Conservation (phyloP, 2,329 filamentous ascomycete genomes). For the Tolypocladium sp. region DNA sequence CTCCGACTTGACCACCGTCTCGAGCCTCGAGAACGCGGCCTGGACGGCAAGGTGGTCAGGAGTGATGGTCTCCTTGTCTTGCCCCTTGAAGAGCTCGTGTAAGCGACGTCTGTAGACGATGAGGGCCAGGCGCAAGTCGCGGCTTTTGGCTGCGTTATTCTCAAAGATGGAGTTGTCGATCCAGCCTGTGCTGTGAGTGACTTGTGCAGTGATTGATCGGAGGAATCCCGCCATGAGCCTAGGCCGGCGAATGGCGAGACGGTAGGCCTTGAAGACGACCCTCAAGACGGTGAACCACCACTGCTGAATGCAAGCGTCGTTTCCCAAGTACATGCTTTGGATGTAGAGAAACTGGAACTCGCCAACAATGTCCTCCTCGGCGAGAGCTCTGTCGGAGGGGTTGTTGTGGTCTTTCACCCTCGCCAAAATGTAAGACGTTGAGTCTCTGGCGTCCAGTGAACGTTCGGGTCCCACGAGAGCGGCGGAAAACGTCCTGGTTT, state of each 20-base stretch:
- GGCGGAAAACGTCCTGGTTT: slow-evolving; percentile 31
- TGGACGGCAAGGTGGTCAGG: slow-evolving; percentile 33
- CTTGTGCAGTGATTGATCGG: slow-evolving; percentile 42
- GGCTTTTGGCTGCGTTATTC: slow-evolving; percentile 18
- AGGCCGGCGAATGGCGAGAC: slow-evolving; percentile 33
- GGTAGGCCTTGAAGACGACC: slow-evolving; percentile 40
- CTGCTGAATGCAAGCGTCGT: slow-evolving; percentile 50
- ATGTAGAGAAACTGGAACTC: slow-evolving; percentile 54
- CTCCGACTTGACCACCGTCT: slow-evolving; percentile 19
- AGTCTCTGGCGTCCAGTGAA: slow-evolving; percentile 36
- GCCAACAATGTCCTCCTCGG: slow-evolving; percentile 39
- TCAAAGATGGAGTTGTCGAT: slow-evolving; percentile 37
- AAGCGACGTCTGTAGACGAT: slow-evolving; percentile 46
- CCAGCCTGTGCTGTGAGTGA: slow-evolving; percentile 41
- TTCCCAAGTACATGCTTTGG: slow-evolving; percentile 47
- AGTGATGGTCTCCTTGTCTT: slow-evolving; percentile 20
- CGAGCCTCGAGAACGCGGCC: slow-evolving; percentile 32
- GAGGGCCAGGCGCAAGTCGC: slow-evolving; percentile 36
- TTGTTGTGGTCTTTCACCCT: slow-evolving; percentile 20
- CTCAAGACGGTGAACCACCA: slow-evolving; percentile 49
- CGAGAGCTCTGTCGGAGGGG: slow-evolving; percentile 9
- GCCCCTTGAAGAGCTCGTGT: slow-evolving; percentile 32
- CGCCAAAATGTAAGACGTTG: slow-evolving; percentile 35
- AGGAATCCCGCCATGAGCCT: slow-evolving; percentile 37
- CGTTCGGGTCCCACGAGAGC: slow-evolving; percentile 25